phyloP scores from a whole-genome alignment of 2,329 filamentous ascomycete genomes.

The Sclerotinia subarctica region DNA sequence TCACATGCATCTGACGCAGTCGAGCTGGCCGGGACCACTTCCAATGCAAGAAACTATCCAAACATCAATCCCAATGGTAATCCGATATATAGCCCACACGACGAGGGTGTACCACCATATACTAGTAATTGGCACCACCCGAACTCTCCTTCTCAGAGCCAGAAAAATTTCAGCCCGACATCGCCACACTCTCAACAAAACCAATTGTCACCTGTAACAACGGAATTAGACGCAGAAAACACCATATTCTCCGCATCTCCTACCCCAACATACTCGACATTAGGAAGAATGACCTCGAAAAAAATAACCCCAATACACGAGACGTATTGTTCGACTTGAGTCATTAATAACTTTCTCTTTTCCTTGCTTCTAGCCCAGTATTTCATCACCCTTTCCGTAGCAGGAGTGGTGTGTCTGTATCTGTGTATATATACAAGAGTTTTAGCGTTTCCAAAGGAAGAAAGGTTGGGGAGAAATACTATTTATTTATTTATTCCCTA shows the following conservation, averaged over 20 bases:
- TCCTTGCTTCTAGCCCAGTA: not conserved
- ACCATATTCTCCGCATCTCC: constrained; percentile 20
- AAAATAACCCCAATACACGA: constrained; percentile 26
- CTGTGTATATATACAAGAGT: not conserved
- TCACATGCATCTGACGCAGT: constrained; percentile 10
- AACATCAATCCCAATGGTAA: not conserved
- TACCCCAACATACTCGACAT: constrained; percentile 26
- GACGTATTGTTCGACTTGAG: constrained; percentile 29
- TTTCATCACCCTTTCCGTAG: not conserved
- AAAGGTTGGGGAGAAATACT: constrained; percentile 3
- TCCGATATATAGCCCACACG: not conserved
- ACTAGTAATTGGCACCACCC: constrained; percentile 11
- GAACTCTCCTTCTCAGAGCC: not conserved
- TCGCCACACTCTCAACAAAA: constrained; percentile 23
- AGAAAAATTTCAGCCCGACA: constrained; percentile 6
- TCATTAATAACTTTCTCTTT: not conserved
- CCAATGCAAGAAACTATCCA: not conserved
- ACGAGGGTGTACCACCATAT: not conserved
- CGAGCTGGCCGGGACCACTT: constrained; percentile 12
- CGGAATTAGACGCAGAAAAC: constrained; percentile 15
- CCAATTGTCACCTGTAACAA: constrained; percentile 4
- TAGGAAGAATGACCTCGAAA: constrained; percentile 20
- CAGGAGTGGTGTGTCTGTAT: not conserved
- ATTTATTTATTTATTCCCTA: not conserved
- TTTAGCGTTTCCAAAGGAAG: constrained; percentile 9